Evolutionary conservation across 352 stramenopile genomes (phyloP).

Genomic region (Peronospora farinosa): DNA sequence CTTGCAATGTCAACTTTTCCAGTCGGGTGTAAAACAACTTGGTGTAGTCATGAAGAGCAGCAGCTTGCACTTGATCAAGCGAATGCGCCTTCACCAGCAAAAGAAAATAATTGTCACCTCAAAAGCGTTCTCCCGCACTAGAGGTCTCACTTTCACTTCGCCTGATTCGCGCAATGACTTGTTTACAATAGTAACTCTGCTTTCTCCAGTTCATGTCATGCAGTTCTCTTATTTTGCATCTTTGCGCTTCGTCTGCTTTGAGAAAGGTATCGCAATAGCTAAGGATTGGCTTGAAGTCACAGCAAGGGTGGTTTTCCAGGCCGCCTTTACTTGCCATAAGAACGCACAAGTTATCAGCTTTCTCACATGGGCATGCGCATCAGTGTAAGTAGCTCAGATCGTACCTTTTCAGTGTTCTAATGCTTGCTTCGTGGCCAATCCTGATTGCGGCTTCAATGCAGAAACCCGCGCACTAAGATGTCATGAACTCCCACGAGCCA

Average conservation of each 20-base stretch:
- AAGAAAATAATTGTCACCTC: slow-evolving; percentile 23
- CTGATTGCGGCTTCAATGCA: not conserved
- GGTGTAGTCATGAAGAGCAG: slow-evolving; percentile 19
- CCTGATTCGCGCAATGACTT: slow-evolving; percentile 7
- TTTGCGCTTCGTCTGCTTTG: not conserved
- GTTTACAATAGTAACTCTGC: slow-evolving; percentile 3
- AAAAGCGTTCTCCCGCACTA: slow-evolving; percentile 16
- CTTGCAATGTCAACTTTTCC: not conserved
- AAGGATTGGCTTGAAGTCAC: no score
- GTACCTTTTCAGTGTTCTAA: not conserved
- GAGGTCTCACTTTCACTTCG: slow-evolving; percentile 14
- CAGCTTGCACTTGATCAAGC: slow-evolving; percentile 14
- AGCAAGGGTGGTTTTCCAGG: no score
- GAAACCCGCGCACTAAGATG: slow-evolving; percentile 1
- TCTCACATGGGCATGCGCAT: no score
- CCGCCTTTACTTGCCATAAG: no score
- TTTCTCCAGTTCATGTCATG: not conserved
- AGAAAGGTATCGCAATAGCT: no score
- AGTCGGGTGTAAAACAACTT: slow-evolving; percentile 26
- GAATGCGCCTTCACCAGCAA: slow-evolving; percentile 20
- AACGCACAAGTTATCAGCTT: no score
- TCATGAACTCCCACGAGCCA: slow-evolving; percentile 1
- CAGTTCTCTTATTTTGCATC: slow-evolving; percentile 16
- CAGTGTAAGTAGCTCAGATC: not conserved
- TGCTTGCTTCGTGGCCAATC: slow-evolving; percentile 12